phyloP scores from a whole-genome alignment of 2,329 filamentous ascomycete species.

The Hypoxylon sp. region DNA sequence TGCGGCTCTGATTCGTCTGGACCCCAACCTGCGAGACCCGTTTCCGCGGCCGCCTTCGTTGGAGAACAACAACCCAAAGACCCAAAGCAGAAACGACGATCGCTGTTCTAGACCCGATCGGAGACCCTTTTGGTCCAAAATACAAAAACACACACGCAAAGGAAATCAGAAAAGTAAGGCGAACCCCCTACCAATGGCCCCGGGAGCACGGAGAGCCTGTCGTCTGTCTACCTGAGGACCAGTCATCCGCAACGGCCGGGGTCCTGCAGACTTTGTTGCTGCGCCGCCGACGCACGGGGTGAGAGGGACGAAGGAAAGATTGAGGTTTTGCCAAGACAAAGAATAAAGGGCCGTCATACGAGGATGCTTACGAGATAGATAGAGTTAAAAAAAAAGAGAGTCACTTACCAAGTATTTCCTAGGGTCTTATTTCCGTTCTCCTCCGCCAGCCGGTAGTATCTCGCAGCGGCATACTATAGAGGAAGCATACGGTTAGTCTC shows the following conservation, averaged over 20 bases:
- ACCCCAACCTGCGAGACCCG: conserved; percentile 44
- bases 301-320: conserved; percentile 39
- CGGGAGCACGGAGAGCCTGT: conserved; percentile 54
- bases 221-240: conserved; percentile 46
- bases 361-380: conserved; percentile 36
- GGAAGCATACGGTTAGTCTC: conserved; percentile 64
- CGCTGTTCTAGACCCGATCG: conserved; percentile 43
- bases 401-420: conserved; percentile 92
- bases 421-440: conserved; percentile 89
- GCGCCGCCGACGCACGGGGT: conserved; percentile 48
- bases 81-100: conserved; percentile 27
- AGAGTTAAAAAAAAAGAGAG: conserved; percentile 22
- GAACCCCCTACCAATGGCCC: conserved; percentile 41
- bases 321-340: conserved; percentile 35
- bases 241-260: conserved; percentile 48
- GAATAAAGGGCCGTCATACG: conserved; percentile 36
- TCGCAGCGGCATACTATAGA: conserved; percentile 80
- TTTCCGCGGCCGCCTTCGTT: conserved; percentile 40
- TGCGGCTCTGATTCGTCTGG: conserved; percentile 46
- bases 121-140: conserved; percentile 24
- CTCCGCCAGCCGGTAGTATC: conserved; percentile 93
- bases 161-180: conserved; percentile 48
- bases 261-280: conserved; percentile 42
- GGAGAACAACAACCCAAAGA: conserved; percentile 26
- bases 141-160: conserved; percentile 7